These are phyloP conservation scores for Kuraishia piskuri DNA, from an alignment of 805 yeast genomes.

Conservation along the genomic window DNA sequence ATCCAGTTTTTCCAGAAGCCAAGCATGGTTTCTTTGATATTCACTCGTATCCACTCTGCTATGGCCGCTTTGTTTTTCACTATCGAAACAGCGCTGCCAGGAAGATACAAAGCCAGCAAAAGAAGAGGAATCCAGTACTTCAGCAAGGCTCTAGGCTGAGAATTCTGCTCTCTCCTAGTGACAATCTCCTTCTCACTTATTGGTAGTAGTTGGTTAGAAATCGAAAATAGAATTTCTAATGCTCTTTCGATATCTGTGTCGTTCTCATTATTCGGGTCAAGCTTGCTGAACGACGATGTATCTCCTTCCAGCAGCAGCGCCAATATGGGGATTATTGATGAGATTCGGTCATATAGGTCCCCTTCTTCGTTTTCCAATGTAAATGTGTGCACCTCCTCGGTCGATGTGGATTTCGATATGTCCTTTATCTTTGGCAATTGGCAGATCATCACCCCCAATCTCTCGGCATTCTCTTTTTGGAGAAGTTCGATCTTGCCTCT, in stretches of 20 bases:
- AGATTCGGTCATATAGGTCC: neutral
- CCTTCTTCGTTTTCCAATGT: neutral
- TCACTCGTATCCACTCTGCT: slow-evolving; percentile 44
- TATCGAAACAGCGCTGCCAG: slow-evolving; percentile 32
- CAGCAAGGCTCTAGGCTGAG: slow-evolving; percentile 31
- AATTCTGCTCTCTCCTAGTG: slow-evolving; percentile 6
- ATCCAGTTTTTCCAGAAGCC: slow-evolving; percentile 84
- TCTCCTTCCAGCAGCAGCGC: neutral
- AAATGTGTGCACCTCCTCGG: neutral
- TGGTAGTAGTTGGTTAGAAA: slow-evolving; percentile 1
- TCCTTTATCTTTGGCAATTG: slow-evolving; percentile 21
- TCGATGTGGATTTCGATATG: neutral
- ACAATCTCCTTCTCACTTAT: slow-evolving; percentile 1
- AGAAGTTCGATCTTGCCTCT: slow-evolving; percentile 13
- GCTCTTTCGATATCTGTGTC: neutral
- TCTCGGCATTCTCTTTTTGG: slow-evolving; percentile 22
- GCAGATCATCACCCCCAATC: slow-evolving; percentile 26
- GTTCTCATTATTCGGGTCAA: neutral
- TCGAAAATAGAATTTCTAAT: neutral
- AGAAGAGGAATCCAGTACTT: slow-evolving; percentile 62
- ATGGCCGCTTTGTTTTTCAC: slow-evolving; percentile 48
- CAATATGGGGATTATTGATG: neutral
- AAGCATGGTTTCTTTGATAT: slow-evolving; percentile 50
- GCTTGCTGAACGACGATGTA: neutral
- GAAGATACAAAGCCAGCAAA: slow-evolving; percentile 40